Conservation (phyloP, 305 asterid genomes). For the Fraxinus sp. region DNA sequence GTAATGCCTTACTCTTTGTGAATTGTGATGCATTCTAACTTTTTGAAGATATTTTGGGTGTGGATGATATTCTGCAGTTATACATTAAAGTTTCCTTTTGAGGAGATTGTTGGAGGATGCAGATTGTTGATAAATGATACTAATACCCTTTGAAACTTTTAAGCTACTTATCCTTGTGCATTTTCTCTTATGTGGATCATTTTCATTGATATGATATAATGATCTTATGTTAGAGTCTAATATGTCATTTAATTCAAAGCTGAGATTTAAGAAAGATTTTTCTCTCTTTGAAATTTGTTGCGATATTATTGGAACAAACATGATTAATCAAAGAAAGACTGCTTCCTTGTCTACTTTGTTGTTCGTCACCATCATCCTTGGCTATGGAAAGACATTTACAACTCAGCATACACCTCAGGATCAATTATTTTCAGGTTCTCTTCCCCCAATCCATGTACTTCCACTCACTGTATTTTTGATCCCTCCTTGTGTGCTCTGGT, state of each 20-base stretch:
- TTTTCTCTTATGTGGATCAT: background rate
- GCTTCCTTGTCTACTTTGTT: too few species aligned
- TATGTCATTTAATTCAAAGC: background rate
- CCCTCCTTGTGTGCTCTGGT: background rate
- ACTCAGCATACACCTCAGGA: background rate
- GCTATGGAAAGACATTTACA: background rate
- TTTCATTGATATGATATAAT: background rate
- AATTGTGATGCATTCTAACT: background rate
- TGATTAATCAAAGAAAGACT: too few species aligned
- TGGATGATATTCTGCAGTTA: background rate
- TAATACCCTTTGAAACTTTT: background rate
- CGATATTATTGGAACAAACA: background rate
- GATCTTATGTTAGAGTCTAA: background rate
- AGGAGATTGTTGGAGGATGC: background rate
- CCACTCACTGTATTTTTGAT: background rate
- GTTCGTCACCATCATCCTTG: too few species aligned
- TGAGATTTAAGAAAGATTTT: background rate
- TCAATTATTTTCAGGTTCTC: background rate
- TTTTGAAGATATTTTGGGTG: background rate
- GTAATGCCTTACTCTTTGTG: background rate
- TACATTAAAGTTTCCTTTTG: background rate
- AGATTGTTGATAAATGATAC: background rate
- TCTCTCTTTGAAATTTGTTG: background rate
- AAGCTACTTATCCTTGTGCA: background rate
- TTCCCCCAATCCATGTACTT: background rate